Evolutionary conservation across 2,329 filamentous ascomycete genomes (phyloP), one percentile per base, ranked within the genome.

Genomic region (Stachybotrys chlorohalonatus): DNA sequence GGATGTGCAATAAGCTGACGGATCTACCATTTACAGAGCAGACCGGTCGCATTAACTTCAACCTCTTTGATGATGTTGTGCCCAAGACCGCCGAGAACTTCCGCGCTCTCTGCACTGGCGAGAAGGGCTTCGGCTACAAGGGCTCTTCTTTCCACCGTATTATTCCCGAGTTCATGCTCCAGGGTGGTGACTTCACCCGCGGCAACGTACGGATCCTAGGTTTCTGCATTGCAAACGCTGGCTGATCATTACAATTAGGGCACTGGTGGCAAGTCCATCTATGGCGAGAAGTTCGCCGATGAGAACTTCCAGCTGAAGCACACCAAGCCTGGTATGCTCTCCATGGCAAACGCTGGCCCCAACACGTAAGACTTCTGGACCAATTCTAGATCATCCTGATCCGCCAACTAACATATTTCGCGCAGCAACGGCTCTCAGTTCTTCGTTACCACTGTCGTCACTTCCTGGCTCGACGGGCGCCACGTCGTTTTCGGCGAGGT

Each of bases 371-470:
- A 11, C 6, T 13, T n/a, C 3, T 24, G 3, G 5, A 11, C 11
- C 7, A 11, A 1, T 24, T 24, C 15, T 3, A 36, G 11, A 0
- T n/a, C 17, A 31, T 45, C 9, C 24, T n/a, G 6, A 16, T 30
- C 52, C 54, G 59, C 39, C 51, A 32, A 30, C 64, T 63, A 47
- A 65, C 52, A 8, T 9, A n/a, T 77, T 16, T 77, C 76, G 11
- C 75, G 75, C 59, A 96, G 94, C 73, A 99, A 99, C 77, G 94
- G 94, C 66, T 95, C 90, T 52, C 93, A 97, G 75, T 97, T 97
- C 82, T 97, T 97, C 81, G 78, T 97, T 70, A 97, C 93, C 66
- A 97, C 93, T 55, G 90, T 95, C 52, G 81, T 85, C 57, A 97
- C 94, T 57, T 85, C 86, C 54, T 95, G 95, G 81, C 80, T 94